These are phyloP conservation scores for Candida sithepensis DNA, from an alignment of 805 yeast species.

Conservation along the genomic window DNA sequence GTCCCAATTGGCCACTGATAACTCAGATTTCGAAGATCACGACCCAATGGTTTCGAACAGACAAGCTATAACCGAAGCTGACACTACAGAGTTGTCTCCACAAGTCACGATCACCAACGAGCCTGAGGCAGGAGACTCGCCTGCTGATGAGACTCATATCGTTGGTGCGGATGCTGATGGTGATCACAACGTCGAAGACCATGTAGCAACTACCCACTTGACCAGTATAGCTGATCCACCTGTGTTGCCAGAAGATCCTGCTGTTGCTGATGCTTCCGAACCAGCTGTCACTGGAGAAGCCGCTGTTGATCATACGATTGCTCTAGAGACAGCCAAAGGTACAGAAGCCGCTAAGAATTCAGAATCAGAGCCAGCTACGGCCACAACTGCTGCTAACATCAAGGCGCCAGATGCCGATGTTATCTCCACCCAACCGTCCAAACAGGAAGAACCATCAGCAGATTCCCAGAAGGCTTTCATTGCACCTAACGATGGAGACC, in stretches of 20 bases:
- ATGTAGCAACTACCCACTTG: too few relatives aligned
- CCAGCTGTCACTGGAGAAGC: background rate
- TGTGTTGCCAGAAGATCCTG: too few relatives aligned
- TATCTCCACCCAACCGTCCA: slow-evolving; percentile 9
- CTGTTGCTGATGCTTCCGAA: background rate
- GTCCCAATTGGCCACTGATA: background rate
- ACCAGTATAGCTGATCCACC: too few relatives aligned
- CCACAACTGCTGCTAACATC: background rate
- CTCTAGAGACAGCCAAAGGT: background rate
- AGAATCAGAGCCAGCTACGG: too few relatives aligned
- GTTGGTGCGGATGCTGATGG: background rate
- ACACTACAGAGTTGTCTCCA: background rate
- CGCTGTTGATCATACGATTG: background rate
- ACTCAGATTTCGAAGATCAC: background rate
- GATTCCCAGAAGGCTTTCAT: slow-evolving; percentile 8
- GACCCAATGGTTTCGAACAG: background rate
- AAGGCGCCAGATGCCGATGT: too few relatives aligned
- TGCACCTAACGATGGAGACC: slow-evolving; percentile 5
- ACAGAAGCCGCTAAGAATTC: background rate
- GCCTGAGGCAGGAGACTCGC: background rate
- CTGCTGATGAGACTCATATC: background rate
- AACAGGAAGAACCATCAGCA: slow-evolving; percentile 8
- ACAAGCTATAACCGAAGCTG: too few relatives aligned
- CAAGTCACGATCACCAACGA: background rate
- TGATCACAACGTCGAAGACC: too few relatives aligned